Conservation (phyloP, 2,329 filamentous ascomycete genomes). For the Fonsecaea erecta region DNA sequence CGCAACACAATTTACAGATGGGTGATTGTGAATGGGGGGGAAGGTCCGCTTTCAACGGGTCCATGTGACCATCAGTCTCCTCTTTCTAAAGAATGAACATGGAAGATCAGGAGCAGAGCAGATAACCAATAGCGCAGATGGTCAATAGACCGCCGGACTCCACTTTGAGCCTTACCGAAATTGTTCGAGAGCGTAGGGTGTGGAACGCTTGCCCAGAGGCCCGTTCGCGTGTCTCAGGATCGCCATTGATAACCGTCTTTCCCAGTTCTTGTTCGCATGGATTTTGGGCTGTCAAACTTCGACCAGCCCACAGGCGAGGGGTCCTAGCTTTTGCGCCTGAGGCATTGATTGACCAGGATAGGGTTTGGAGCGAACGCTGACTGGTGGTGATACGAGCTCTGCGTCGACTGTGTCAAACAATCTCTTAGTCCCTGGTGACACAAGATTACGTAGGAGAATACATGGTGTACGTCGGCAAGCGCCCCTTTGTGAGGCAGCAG, state of each 20-base stretch:
- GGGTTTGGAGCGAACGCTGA: constrained; percentile 6
- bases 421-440: constrained; percentile 24
- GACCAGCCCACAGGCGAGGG: constrained; percentile 6
- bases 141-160: constrained; percentile 13
- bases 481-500: constrained; percentile 20
- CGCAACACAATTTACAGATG: constrained; percentile 24
- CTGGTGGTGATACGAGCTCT: constrained; percentile 26
- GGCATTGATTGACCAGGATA: constrained; percentile 9
- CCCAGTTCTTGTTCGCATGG: constrained; percentile 24
- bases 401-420: constrained; percentile 19
- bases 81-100: constrained; percentile 14
- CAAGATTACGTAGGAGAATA: constrained; percentile 35
- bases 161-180: constrained; percentile 30
- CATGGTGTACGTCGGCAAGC: constrained; percentile 11
- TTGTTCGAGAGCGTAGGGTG: constrained; percentile 23
- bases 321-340: constrained; percentile 4
- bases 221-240: constrained; percentile 32
- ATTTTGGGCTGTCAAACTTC: constrained; percentile 13
- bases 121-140: constrained; percentile 24
- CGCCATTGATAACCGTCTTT: constrained; percentile 25
- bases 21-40: constrained; percentile 11
- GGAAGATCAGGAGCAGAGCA: constrained; percentile 25
- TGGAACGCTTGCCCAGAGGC: constrained; percentile 5
- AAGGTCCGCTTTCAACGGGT: constrained; percentile 10
- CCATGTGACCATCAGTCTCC: constrained; percentile 27